These are phyloP conservation scores for Candida sp. DNA, from an alignment of 1,139 yeast species.

Conservation along the genomic window DNA sequence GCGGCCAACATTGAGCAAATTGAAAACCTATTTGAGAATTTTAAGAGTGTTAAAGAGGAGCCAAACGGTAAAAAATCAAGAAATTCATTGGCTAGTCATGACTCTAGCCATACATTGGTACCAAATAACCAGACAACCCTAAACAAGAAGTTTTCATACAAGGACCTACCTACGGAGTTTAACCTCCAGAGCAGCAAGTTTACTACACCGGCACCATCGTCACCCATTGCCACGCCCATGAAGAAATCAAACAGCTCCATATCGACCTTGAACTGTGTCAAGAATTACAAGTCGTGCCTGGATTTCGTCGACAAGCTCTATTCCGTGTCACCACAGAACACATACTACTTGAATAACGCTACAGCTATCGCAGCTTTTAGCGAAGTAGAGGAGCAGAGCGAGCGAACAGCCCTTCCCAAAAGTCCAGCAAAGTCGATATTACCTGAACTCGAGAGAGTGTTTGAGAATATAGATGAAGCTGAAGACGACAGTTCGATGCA, in stretches of 20 bases:
- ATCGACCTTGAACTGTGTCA: constrained; percentile 3
- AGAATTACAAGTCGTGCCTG: constrained; percentile 25
- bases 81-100: constrained; percentile 14
- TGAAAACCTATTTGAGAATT: constrained; percentile 9
- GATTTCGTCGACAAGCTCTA: constrained; percentile 39
- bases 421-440: constrained; percentile 3
- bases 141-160: constrained; percentile 11
- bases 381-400: constrained; percentile 3
- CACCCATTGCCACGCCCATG: constrained; percentile 8
- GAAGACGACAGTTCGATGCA: constrained; percentile 7
- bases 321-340: constrained; percentile 46
- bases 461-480: constrained; percentile 12
- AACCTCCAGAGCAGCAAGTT: constrained; percentile 4
- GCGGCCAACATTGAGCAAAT: constrained; percentile 11
- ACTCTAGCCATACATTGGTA: constrained; percentile 15
- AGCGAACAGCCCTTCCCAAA: neutral
- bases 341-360: constrained; percentile 37
- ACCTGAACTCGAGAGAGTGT: constrained; percentile 11
- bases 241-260: constrained; percentile 4
- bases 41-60: constrained; percentile 2
- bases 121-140: neutral
- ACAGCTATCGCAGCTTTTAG: constrained; percentile 31
- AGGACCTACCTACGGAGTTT: constrained; percentile 14
- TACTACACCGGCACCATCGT: neutral
- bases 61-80: constrained; percentile 3